phyloP scores from a whole-genome alignment of 768 basidiomycete species.

The Brasilioporus rufonigricans region DNA sequence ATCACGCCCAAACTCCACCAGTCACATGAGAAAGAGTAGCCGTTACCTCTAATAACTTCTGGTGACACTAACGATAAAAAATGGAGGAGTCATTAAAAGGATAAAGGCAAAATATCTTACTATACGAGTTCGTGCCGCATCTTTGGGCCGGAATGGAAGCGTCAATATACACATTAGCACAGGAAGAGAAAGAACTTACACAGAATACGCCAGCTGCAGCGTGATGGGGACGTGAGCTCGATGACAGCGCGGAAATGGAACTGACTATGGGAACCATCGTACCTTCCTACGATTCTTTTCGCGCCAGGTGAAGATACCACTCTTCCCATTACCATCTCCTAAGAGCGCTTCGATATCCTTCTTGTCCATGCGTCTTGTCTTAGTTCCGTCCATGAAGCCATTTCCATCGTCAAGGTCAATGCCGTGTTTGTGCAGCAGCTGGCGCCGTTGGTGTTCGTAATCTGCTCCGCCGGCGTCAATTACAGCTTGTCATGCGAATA shows the following conservation, averaged over 20 bases:
- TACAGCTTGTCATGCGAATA: slow-evolving; percentile 1
- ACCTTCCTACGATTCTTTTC: slow-evolving; percentile 93
- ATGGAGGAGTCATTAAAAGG: slow-evolving; percentile 27
- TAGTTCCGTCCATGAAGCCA: slow-evolving; percentile 61
- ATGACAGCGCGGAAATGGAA: slow-evolving; percentile 27
- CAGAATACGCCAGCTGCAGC: slow-evolving; percentile 78
- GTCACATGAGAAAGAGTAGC: slow-evolving; percentile 92
- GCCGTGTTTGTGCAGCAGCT: slow-evolving; percentile 88
- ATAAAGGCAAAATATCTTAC: slow-evolving; percentile 45
- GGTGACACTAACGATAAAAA: slow-evolving; percentile 66
- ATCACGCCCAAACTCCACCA: slow-evolving; percentile 99
- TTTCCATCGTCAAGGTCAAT: slow-evolving; percentile 87
- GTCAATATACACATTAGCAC: slow-evolving; percentile 16
- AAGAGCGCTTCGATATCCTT: slow-evolving; percentile 82
- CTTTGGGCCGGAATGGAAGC: slow-evolving; percentile 43
- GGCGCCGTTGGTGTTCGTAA: slow-evolving; percentile 90
- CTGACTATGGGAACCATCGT: slow-evolving; percentile 31
- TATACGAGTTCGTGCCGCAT: slow-evolving; percentile 85
- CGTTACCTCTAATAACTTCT: slow-evolving; percentile 86
- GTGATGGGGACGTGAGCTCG: slow-evolving; percentile 23
- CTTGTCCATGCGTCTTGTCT: slow-evolving; percentile 76
- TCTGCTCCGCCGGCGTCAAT: slow-evolving; percentile 45
- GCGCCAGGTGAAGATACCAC: slow-evolving; percentile 91
- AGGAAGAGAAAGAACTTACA: slow-evolving; percentile 51
- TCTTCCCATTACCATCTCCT: slow-evolving; percentile 78